Conservation (phyloP, 202 grass and related monocot genomes). For the Musa balbisiana region DNA sequence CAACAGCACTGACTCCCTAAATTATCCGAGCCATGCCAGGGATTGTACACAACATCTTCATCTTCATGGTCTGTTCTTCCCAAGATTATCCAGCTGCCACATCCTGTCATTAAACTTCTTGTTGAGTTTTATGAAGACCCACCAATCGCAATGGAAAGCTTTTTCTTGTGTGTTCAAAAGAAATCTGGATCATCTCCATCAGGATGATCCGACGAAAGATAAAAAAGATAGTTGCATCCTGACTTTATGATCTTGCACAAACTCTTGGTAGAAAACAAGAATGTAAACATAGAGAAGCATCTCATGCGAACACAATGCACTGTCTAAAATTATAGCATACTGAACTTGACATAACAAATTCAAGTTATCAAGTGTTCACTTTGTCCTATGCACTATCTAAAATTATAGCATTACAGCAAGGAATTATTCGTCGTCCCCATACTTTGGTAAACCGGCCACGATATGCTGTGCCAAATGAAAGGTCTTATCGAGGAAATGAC, state of each 20-base stretch:
- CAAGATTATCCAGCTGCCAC: neutral
- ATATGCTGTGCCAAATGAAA: too few relatives aligned
- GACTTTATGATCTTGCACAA: too few relatives aligned
- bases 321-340: neutral
- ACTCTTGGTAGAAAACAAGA: too few relatives aligned
- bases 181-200: neutral
- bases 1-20: neutral
- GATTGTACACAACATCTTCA: neutral
- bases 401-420: too few relatives aligned
- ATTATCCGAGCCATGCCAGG: neutral
- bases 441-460: too few relatives aligned
- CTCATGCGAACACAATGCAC: neutral
- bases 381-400: too few relatives aligned
- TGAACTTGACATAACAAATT: too few relatives aligned
- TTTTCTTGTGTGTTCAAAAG: neutral
- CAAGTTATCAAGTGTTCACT: too few relatives aligned
- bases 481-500: too few relatives aligned
- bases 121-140: neutral
- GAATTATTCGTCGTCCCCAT: too few relatives aligned
- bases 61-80: neutral
- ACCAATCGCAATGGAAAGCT: neutral
- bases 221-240: neutral
- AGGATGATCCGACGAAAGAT: neutral
- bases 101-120: neutral
- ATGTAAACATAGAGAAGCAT: neutral